Base-by-base conservation (phyloP, 2,329 filamentous ascomycete genomes). In the Bertia moriformis region DNA sequence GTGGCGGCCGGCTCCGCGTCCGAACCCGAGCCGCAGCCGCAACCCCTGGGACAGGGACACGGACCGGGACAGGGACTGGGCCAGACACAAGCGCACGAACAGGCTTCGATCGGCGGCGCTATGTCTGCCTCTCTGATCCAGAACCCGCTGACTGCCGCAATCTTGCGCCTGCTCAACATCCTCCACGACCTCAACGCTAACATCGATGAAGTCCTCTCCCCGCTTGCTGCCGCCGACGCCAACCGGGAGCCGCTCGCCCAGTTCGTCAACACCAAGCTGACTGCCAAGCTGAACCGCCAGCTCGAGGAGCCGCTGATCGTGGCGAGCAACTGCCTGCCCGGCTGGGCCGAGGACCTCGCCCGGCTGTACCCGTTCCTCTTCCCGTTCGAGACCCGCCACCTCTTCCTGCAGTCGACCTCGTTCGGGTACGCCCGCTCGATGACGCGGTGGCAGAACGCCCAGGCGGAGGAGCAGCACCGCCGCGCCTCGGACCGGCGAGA, bases 211-310 rank as follows among this genome's bases (percentile, higher is more conserved):
- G 83, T 96, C 3, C 59, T 95, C 44, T 73, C 83, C 2, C 83
- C 89, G 44, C 65, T 93, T 19, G n/a, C n/a, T n/a, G n/a, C n/a
- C n/a, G n/a, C n/a, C n/a, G n/a, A n/a, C n/a, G n/a, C n/a, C n/a
- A 84, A 83, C 38, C 70, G 78, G 1, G 89, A 96, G 58, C 84
- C 89, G 0, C 60, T 93, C 36, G 81, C 88, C 2, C 88, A 96
- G 48, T 98, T 98, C 50, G 91, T 98, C 59, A 98, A 98, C 54
- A 95, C 91, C 0, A 98, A 98, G 58, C 71, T 98, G 27, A 98
- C 91, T 0, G 93, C 91, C 1, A 98, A 98, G 62, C 72, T 98
- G 41, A 98, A 98, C 53, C 80, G 91, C 19, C 91, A 98, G 56
- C 66, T 98, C 12, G 91, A 98, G 54, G 91, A 98, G 60, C 91